Conservation (phyloP, 306 rosid species). For the Rubus parviflorus region DNA sequence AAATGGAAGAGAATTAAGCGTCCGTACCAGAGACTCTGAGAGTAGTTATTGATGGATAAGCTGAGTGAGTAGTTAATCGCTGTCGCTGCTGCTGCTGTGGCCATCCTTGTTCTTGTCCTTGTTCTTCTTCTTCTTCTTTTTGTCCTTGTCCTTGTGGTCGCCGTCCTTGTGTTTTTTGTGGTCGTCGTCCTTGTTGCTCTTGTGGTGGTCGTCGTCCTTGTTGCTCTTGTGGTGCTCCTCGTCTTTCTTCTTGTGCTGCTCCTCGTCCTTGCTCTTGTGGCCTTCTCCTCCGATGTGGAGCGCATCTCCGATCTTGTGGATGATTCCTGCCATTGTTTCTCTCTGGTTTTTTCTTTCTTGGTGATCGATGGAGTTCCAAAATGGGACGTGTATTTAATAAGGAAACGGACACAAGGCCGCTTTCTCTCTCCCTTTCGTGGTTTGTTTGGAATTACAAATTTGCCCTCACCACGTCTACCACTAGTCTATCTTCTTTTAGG, state of each 20-base stretch:
- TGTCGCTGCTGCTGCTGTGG: constrained; percentile 25
- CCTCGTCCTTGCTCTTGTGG: neutral
- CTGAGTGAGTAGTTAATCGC: neutral
- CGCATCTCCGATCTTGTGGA: constrained; percentile 15
- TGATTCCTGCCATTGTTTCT: constrained; percentile 16
- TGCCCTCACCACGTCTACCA: constrained; percentile 1
- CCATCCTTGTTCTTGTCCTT: neutral
- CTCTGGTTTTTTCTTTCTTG: neutral
- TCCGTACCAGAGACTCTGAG: too few relatives aligned
- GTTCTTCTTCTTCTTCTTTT: constrained; percentile 4
- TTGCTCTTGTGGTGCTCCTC: neutral
- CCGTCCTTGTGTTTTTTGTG: neutral
- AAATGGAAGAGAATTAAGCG: too few relatives aligned
- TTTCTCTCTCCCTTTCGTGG: too few relatives aligned
- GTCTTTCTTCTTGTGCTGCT: neutral
- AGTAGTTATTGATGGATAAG: too few relatives aligned
- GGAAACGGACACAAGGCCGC: too few relatives aligned
- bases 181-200: neutral
- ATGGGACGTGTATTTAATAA: neutral
- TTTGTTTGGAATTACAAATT: neutral
- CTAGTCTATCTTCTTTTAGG: neutral
- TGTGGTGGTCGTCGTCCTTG: neutral
- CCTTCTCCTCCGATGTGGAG: constrained; percentile 25
- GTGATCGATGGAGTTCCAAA: neutral
- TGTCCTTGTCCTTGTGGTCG: neutral